Evolutionary conservation across 306 rosid species (phyloP).

Genomic region (Ammopiptanthus mongolicus): DNA sequence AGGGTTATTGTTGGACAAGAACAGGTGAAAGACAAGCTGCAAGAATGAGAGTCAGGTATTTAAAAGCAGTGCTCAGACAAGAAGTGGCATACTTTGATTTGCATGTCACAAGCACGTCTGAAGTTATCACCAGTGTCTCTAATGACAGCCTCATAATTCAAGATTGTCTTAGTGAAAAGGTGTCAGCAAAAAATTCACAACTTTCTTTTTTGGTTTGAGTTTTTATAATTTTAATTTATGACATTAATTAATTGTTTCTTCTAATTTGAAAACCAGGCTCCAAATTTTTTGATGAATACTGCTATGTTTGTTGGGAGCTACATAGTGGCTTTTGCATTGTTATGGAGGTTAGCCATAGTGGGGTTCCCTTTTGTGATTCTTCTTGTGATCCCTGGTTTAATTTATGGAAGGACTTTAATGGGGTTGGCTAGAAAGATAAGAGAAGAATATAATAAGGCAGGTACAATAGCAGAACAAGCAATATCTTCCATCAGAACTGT

Average conservation of each 20-base stretch:
- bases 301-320: constrained; percentile 70
- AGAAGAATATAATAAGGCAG: constrained; percentile 67
- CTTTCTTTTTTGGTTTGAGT: background rate
- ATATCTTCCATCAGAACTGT: constrained; percentile 83
- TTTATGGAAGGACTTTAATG: constrained; percentile 75
- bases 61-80: constrained; percentile 83
- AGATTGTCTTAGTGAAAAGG: constrained; percentile 88
- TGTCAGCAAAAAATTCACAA: background rate
- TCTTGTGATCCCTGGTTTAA: constrained; percentile 74
- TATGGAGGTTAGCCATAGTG: constrained; percentile 75
- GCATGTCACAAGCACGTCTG: constrained; percentile 87
- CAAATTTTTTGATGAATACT: constrained; percentile 69
- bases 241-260: background rate
- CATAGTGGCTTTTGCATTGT: constrained; percentile 53
- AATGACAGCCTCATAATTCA: constrained; percentile 80
- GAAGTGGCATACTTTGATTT: constrained; percentile 92
- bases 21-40: constrained; percentile 92
- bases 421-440: constrained; percentile 60
- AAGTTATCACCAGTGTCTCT: constrained; percentile 80
- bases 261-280: constrained; percentile 38
- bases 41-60: constrained; percentile 76
- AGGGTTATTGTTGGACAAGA: constrained; percentile 98
- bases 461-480: constrained; percentile 76
- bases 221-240: background rate
- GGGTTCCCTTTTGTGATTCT: constrained; percentile 73